Conservation (phyloP, 1,284 basidiomycete genomes). For the Rhodotorula sp. region DNA sequence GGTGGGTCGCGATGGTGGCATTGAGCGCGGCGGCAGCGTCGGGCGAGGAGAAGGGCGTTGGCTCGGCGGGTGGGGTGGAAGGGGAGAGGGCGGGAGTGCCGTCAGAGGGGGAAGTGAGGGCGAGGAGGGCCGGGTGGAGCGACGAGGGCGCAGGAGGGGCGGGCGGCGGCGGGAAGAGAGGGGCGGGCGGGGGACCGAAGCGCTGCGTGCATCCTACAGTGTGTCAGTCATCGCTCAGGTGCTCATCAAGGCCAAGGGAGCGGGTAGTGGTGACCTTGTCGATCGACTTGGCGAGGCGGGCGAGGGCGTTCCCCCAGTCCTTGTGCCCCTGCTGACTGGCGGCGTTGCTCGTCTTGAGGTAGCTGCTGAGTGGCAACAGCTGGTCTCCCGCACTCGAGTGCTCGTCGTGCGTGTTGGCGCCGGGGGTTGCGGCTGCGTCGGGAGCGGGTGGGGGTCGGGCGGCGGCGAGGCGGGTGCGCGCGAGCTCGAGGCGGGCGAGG, state of each 20-base stretch:
- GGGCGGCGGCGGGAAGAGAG: conserved; percentile 28
- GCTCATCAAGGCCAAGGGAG: neutral
- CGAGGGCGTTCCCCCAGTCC: conserved; percentile 74
- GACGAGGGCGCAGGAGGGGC: neutral
- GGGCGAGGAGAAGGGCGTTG: conserved; percentile 64
- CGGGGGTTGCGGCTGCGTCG: neutral
- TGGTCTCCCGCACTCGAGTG: neutral
- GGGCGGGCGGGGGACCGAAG: conserved; percentile 62
- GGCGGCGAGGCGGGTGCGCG: conserved; percentile 18
- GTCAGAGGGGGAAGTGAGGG: neutral
- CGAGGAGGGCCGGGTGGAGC: conserved; percentile 6
- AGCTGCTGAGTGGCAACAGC: conserved; percentile 23
- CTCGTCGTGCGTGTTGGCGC: no score
- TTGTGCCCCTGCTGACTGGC: conserved; percentile 78
- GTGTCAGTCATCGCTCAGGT: neutral
- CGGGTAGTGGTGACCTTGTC: conserved; percentile 71
- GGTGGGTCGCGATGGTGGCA: conserved; percentile 70
- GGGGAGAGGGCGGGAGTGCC: neutral
- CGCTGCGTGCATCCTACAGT: conserved; percentile 57
- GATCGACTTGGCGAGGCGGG: conserved; percentile 75
- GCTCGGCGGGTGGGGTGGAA: conserved; percentile 38
- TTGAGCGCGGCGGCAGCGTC: conserved; percentile 67
- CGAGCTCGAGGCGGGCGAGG: conserved; percentile 34
- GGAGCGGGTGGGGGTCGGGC: neutral
- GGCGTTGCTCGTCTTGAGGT: conserved; percentile 24